Conservation (phyloP, 805 yeast genomes). For the Kazachstania martiniae region DNA sequence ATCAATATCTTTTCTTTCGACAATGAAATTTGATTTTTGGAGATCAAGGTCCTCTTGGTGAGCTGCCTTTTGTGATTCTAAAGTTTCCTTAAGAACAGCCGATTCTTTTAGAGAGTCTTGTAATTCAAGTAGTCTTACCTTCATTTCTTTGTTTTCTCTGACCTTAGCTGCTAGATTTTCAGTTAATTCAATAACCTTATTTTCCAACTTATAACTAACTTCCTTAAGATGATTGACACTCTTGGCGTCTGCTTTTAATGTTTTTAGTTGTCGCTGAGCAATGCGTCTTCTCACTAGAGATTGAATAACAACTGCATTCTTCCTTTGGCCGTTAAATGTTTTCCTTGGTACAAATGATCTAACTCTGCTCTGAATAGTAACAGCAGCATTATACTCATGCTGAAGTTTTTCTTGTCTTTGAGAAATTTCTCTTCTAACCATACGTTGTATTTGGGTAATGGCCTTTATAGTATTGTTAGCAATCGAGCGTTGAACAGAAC, state of each 20-base stretch:
- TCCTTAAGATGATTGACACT: conserved; percentile 84
- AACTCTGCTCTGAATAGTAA: conserved; percentile 58
- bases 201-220: conserved; percentile 86
- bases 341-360: conserved; percentile 60
- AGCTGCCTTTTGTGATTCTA: conserved; percentile 46
- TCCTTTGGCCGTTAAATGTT: conserved; percentile 34
- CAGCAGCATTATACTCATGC: conserved; percentile 54
- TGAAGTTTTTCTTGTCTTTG: conserved; percentile 42
- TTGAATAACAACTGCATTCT: conserved; percentile 63
- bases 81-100: conserved; percentile 39
- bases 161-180: conserved; percentile 71
- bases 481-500: conserved; percentile 36
- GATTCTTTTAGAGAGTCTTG: conserved; percentile 45
- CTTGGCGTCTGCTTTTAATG: conserved; percentile 76
- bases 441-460: conserved; percentile 38
- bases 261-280: conserved; percentile 56
- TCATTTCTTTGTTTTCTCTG: conserved; percentile 68
- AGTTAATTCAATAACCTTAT: conserved; percentile 93
- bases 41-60: conserved; percentile 37
- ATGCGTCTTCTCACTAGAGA: conserved; percentile 62
- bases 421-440: conserved; percentile 39
- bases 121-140: conserved; percentile 44
- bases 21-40: conserved; percentile 37
- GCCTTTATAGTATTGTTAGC: conserved; percentile 19
- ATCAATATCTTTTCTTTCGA: conserved; percentile 39